Evolutionary conservation across 257 asterid genomes (phyloP).

Genomic region (Gardenia jasminoides): DNA sequence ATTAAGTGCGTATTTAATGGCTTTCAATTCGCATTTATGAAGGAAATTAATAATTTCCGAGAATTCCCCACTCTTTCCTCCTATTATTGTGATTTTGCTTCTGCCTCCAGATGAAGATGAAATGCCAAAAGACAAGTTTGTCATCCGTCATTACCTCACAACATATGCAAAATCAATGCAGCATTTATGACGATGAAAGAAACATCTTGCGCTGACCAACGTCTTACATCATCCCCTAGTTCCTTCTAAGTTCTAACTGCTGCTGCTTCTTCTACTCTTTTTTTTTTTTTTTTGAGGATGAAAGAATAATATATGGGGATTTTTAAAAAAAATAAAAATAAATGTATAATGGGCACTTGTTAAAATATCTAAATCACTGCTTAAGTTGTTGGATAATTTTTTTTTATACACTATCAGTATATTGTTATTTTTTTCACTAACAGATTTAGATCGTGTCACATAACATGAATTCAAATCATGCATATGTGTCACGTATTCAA

Average conservation of each 20-base stretch:
- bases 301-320: too few relatives aligned
- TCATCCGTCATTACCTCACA: neutral
- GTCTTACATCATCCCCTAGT: neutral
- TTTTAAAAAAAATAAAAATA: too few relatives aligned
- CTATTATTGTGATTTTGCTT: neutral
- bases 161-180: neutral
- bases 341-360: too few relatives aligned
- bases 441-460: too few relatives aligned
- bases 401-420: too few relatives aligned
- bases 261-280: too few relatives aligned
- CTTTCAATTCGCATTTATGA: slow-evolving; percentile 16
- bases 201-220: neutral
- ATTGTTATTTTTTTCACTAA: too few relatives aligned
- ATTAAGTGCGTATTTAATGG: slow-evolving; percentile 6
- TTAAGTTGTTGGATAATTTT: too few relatives aligned
- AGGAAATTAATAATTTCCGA: slow-evolving; percentile 1
- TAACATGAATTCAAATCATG: too few relatives aligned
- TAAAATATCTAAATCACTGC: too few relatives aligned
- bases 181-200: neutral
- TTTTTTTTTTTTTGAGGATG: too few relatives aligned
- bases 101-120: neutral
- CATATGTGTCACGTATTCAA: too few relatives aligned
- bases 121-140: neutral
- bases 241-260: neutral
- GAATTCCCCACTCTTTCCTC: neutral